These are phyloP conservation scores for Phytophthora palmivora DNA, from an alignment of 352 stramenopile genomes.

Conservation along the genomic window DNA sequence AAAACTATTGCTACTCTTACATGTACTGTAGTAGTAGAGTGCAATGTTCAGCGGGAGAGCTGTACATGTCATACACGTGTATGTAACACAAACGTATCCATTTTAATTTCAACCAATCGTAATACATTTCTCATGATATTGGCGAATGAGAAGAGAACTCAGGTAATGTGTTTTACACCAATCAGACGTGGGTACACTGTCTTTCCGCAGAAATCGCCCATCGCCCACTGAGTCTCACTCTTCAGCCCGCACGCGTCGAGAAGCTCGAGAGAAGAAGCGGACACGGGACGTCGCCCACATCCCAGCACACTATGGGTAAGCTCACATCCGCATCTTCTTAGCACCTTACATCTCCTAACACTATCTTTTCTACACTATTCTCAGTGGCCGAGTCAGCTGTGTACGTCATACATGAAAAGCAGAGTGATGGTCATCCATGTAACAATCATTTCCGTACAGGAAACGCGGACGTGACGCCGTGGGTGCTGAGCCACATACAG, in stretches of 20 bases:
- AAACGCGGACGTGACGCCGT: conserved; percentile 45
- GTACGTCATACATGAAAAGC: conserved; percentile 14
- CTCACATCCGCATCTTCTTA: neutral
- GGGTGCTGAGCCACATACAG: conserved; percentile 12
- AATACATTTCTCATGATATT: neutral
- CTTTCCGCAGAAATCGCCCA: conserved; percentile 29
- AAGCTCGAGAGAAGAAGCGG: conserved; percentile 7
- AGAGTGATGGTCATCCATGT: conserved; percentile 20
- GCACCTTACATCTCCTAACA: neutral
- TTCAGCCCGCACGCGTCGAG: conserved; percentile 24
- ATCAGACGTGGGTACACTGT: conserved; percentile 35
- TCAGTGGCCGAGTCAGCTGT: conserved; percentile 34
- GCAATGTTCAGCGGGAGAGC: too few relatives aligned
- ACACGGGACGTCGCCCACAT: neutral
- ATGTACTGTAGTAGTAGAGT: too few relatives aligned
- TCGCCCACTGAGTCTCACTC: conserved; percentile 27
- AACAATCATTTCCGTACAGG: conserved; percentile 16
- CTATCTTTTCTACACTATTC: neutral
- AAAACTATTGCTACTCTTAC: too few relatives aligned
- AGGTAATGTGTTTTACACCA: conserved; percentile 25
- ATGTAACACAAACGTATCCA: conserved; percentile 18
- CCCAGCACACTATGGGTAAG: conserved; percentile 29
- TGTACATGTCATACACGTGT: neutral
- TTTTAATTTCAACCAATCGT: conserved; percentile 13
- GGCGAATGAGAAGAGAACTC: conserved; percentile 27